Conservation (phyloP, 257 asterid genomes). For the Verbascum thapsus region DNA sequence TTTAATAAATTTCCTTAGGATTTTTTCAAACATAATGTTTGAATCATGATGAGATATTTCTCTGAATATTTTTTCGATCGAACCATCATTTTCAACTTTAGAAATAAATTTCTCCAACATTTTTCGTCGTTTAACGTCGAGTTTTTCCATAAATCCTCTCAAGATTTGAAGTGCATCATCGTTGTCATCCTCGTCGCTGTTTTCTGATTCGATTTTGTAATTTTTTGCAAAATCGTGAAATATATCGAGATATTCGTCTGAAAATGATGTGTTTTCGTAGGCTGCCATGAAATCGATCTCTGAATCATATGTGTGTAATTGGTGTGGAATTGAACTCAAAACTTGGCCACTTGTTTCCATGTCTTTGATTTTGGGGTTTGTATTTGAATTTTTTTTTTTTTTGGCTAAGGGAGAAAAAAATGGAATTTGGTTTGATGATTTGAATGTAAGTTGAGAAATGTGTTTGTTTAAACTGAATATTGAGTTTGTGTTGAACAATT, state of each 20-base stretch:
- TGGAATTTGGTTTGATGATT: too few relatives aligned
- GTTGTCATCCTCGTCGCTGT: background rate
- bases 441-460: too few relatives aligned
- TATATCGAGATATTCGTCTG: background rate
- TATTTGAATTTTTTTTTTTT: too few relatives aligned
- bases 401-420: too few relatives aligned
- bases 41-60: too few relatives aligned
- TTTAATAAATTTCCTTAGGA: constrained; percentile 21
- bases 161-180: background rate
- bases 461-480: too few relatives aligned
- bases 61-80: constrained; percentile 10
- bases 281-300: background rate
- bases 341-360: constrained; percentile 11
- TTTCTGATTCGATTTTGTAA: background rate
- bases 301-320: background rate
- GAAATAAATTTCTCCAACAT: constrained; percentile 33
- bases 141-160: constrained; percentile 27
- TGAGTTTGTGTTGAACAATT: too few relatives aligned
- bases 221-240: background rate
- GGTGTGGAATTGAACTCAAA: background rate
- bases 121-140: constrained; percentile 33
- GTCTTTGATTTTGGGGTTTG: background rate
- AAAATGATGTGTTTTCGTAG: background rate
- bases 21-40: too few relatives aligned
- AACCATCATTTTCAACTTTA: constrained; percentile 24